Evolutionary conservation across 1,284 basidiomycete genomes (phyloP).

Genomic region (Leccinum variabile): DNA sequence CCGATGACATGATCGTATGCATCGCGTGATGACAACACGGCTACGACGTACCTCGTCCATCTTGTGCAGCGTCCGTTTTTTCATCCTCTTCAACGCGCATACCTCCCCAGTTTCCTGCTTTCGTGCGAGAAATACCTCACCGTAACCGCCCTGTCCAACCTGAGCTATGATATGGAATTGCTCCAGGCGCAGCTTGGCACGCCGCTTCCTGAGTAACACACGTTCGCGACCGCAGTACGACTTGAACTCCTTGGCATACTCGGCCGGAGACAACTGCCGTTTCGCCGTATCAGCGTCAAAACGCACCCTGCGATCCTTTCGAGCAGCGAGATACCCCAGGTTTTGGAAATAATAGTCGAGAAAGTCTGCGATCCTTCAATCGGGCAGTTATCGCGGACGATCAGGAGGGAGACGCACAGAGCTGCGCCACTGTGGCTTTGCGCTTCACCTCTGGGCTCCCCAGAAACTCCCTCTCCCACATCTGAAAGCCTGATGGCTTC

Average conservation of each 20-base stretch:
- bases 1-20: constrained; percentile 7
- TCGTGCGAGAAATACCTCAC: constrained; percentile 90
- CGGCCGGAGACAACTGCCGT: constrained; percentile 61
- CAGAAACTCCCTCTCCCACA: constrained; percentile 85
- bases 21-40: not conserved
- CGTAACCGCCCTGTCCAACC: constrained; percentile 96
- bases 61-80: constrained; percentile 88
- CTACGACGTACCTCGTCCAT: constrained; percentile 87
- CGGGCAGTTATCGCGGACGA: constrained; percentile 13
- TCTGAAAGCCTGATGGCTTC: constrained; percentile 55
- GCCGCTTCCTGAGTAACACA: constrained; percentile 82
- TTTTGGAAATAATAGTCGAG: constrained; percentile 94
- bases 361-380: constrained; percentile 61
- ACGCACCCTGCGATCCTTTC: constrained; percentile 77
- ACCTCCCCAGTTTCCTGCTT: constrained; percentile 93
- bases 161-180: constrained; percentile 96
- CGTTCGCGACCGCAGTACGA: constrained; percentile 92
- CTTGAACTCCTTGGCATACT: constrained; percentile 80
- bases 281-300: constrained; percentile 83
- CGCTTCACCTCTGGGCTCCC: constrained; percentile 85
- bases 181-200: constrained; percentile 85
- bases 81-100: constrained; percentile 96
- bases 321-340: constrained; percentile 81
- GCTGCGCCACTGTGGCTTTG: constrained; percentile 93
- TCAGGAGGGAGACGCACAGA: constrained; percentile 74